Conservation (phyloP, 2,329 filamentous ascomycete species). For the Fusarium sterilihyphosum region DNA sequence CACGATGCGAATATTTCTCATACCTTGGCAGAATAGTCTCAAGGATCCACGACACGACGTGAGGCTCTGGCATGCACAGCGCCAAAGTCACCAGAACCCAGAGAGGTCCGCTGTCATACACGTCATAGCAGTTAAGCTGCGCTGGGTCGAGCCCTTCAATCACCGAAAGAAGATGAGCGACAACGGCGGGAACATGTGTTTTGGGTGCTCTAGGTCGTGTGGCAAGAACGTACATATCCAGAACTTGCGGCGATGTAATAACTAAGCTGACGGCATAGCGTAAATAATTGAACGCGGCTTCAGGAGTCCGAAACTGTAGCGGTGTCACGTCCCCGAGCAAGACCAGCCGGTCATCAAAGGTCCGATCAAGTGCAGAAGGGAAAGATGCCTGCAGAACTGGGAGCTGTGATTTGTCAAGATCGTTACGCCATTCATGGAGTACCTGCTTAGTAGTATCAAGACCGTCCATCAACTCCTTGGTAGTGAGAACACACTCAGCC, state of each 20-base stretch:
- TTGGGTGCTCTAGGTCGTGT: fast-evolving
- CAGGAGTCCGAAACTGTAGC: not conserved
- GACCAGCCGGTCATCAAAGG: not conserved
- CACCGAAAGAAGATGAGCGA: not conserved
- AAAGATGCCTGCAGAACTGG: not conserved
- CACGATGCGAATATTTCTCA: not conserved
- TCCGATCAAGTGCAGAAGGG: not conserved
- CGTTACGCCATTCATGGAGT: not conserved
- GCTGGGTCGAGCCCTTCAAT: not conserved
- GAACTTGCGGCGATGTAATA: not conserved
- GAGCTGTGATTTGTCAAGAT: not conserved
- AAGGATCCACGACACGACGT: not conserved
- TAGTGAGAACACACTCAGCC: not conserved
- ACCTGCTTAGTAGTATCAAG: not conserved
- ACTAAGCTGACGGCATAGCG: not conserved
- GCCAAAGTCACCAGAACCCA: not conserved
- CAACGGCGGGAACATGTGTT: not conserved
- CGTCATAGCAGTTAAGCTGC: not conserved
- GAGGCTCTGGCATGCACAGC: not conserved
- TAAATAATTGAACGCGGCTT: not conserved
- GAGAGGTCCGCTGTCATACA: not conserved
- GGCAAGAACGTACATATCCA: not conserved
- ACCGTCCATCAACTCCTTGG: fast-evolving
- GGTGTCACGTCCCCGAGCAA: fast-evolving
- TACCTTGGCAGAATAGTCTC: not conserved